These are phyloP conservation scores for Aegle marmelos DNA, from an alignment of 345 rosid species.

Conservation along the genomic window DNA sequence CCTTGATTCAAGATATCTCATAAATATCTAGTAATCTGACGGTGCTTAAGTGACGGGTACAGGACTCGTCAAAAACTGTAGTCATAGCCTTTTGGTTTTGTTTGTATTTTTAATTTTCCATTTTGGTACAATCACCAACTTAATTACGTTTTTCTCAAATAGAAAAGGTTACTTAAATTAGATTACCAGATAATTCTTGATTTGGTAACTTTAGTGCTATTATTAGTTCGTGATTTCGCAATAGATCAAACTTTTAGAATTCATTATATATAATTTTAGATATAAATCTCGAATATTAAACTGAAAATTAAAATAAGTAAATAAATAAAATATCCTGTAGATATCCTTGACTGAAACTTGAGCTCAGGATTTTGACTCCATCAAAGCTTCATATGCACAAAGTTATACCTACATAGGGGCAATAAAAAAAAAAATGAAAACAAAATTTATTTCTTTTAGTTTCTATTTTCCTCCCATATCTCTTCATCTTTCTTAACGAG, in stretches of 20 bases:
- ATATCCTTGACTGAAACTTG: background rate
- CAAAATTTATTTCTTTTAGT: no score
- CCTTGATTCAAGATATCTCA: no score
- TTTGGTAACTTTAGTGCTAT: background rate
- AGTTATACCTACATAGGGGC: background rate
- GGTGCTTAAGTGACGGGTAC: no score
- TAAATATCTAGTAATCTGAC: no score
- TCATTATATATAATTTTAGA: background rate
- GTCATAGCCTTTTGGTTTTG: no score
- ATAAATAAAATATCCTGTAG: no score
- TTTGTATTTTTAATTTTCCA: no score
- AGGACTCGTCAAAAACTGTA: no score
- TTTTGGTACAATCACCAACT: background rate
- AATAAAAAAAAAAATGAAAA: background rate
- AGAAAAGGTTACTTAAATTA: no score
- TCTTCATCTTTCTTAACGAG: background rate
- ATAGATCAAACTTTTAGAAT: background rate
- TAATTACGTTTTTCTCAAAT: background rate
- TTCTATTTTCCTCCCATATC: background rate
- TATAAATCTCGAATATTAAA: background rate
- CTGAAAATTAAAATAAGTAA: background rate
- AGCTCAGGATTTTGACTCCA: background rate
- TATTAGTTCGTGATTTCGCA: background rate
- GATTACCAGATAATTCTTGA: background rate
- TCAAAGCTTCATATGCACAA: background rate